These are phyloP conservation scores for Raffaelea ambrosiae DNA, from an alignment of 2,329 filamentous ascomycete genomes.

Conservation along the genomic window DNA sequence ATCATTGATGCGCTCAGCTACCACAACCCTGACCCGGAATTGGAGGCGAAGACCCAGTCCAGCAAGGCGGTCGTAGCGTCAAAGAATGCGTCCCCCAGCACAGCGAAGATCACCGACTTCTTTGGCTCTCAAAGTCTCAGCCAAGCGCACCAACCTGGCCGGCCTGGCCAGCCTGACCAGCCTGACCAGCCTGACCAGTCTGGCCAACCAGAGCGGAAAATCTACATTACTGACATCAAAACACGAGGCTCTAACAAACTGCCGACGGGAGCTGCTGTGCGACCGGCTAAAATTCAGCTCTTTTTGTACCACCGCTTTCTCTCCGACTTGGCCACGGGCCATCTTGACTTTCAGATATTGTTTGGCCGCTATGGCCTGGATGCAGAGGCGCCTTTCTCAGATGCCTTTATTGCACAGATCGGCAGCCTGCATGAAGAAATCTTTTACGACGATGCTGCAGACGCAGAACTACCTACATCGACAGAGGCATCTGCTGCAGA, in stretches of 20 bases:
- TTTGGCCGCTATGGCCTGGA: conserved; percentile 66
- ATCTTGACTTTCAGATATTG: conserved; percentile 60
- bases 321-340: conserved; percentile 62
- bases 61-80: too few species aligned
- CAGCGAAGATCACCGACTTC: conserved; percentile 13
- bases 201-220: conserved; percentile 16
- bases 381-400: conserved; percentile 59
- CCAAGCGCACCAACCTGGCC: background rate
- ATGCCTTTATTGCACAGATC: conserved; percentile 70
- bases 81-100: conserved; percentile 4
- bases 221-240: conserved; percentile 86
- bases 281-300: conserved; percentile 76
- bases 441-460: conserved; percentile 38
- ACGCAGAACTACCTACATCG: conserved; percentile 12
- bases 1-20: conserved; percentile 82
- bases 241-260: conserved; percentile 60
- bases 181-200: background rate
- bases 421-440: conserved; percentile 58
- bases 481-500: too few species aligned
- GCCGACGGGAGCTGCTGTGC: conserved; percentile 56
- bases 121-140: conserved; percentile 6
- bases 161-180: too few species aligned
- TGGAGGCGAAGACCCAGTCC: conserved; percentile 46
- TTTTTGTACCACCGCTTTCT: conserved; percentile 85
- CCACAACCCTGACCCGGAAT: conserved; percentile 62